phyloP scores from a whole-genome alignment of 306 rosid species.

The Purshia tridentata region DNA sequence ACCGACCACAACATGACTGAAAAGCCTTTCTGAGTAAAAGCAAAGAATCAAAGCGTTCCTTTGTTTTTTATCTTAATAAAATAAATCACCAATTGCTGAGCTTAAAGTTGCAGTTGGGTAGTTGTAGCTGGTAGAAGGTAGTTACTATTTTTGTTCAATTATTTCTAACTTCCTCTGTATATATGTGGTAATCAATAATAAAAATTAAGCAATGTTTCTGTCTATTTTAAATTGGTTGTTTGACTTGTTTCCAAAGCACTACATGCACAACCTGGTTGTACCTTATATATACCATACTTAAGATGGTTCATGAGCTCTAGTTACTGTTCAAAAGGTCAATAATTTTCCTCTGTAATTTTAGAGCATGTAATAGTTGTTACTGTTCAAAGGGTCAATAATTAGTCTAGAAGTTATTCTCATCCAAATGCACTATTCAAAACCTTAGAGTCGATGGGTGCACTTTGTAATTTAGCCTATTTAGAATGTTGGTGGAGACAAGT shows the following conservation, averaged over 20 bases:
- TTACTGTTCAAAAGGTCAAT: too few relatives aligned
- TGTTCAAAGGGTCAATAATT: not conserved
- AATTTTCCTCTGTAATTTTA: too few relatives aligned
- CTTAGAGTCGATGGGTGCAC: too few relatives aligned
- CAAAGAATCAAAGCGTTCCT: not conserved
- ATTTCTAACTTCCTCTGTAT: not conserved
- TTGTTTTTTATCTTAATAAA: slow-evolving; percentile 3
- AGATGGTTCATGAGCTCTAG: too few relatives aligned
- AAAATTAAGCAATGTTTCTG: not conserved
- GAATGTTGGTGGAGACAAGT: not conserved
- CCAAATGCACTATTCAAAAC: too few relatives aligned
- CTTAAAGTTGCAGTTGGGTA: slow-evolving; percentile 33
- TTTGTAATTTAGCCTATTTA: too few relatives aligned
- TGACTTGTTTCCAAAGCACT: not conserved
- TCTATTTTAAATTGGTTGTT: not conserved
- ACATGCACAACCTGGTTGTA: not conserved
- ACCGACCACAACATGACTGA: slow-evolving; percentile 27
- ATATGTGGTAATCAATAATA: slow-evolving; percentile 7
- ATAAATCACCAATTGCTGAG: slow-evolving; percentile 27
- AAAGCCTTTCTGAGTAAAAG: slow-evolving; percentile 29
- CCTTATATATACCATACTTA: too few relatives aligned
- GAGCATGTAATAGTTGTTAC: too few relatives aligned
- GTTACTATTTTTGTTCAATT: slow-evolving; percentile 3
- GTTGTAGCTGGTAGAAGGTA: slow-evolving; percentile 28
- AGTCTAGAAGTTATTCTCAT: too few relatives aligned